These are phyloP conservation scores for Metarhizium guizhouense DNA, from an alignment of 2,329 filamentous ascomycete genomes.

Conservation along the genomic window DNA sequence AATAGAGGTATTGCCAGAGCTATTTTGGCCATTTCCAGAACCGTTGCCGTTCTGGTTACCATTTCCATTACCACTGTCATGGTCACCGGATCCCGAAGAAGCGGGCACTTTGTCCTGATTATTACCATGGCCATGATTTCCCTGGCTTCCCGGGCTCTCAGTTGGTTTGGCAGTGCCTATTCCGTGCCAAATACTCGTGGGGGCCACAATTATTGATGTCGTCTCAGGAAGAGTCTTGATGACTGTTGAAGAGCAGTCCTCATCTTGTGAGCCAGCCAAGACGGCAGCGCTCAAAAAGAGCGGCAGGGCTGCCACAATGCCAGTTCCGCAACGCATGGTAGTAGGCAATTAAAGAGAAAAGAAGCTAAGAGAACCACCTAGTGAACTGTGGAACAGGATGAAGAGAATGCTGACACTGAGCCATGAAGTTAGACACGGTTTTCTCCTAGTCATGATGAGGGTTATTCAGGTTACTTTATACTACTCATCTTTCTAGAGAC, in stretches of 20 bases:
- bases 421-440: neutral
- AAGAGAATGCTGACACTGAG: neutral
- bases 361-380: neutral
- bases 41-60: neutral
- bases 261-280: neutral
- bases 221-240: constrained; percentile 1
- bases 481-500: neutral
- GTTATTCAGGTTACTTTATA: neutral
- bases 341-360: neutral
- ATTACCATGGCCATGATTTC: neutral
- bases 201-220: neutral
- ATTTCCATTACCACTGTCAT: neutral
- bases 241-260: neutral
- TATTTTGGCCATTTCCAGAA: neutral
- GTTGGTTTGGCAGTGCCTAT: neutral
- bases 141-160: neutral
- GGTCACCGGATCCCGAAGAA: neutral
- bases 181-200: neutral
- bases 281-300: neutral
- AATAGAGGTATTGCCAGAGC: neutral
- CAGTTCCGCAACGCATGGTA: neutral
- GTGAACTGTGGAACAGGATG: neutral
- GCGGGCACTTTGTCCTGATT: neutral
- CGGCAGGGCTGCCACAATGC: constrained; percentile 2
- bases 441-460: neutral